These are phyloP conservation scores for Fusarium aywerte DNA, from an alignment of 2,329 filamentous ascomycete species.

Conservation along the genomic window DNA sequence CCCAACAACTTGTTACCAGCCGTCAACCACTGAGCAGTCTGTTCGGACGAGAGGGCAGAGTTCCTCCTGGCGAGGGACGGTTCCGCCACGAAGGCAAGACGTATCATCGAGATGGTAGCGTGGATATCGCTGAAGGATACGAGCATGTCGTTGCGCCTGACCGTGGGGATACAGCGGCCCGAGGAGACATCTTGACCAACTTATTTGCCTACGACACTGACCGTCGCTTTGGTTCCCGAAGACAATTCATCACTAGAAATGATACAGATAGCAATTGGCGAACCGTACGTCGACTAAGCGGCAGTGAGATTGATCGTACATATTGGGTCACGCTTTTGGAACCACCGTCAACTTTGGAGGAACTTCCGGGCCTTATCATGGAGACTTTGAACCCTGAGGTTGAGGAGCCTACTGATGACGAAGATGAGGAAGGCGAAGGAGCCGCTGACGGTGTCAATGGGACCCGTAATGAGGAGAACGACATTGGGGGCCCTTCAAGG, in stretches of 20 bases:
- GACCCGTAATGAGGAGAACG: constrained; percentile 40
- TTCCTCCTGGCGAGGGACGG: constrained; percentile 70
- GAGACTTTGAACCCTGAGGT: constrained; percentile 47
- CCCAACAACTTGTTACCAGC: constrained; percentile 78
- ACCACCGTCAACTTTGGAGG: constrained; percentile 57
- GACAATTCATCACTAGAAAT: constrained; percentile 45
- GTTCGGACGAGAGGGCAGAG: constrained; percentile 77
- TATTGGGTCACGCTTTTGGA: constrained; percentile 60
- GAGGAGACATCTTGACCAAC: constrained; percentile 69
- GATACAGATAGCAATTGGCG: constrained; percentile 53
- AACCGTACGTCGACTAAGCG: constrained; percentile 48
- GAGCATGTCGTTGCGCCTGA: constrained; percentile 68
- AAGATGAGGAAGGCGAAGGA: constrained; percentile 42
- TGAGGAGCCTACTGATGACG: constrained; percentile 46
- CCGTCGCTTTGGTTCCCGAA: constrained; percentile 45
- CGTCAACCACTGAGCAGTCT: constrained; percentile 79
- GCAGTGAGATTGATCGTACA: constrained; percentile 50
- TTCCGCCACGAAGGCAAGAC: constrained; percentile 72
- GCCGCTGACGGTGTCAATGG: constrained; percentile 42
- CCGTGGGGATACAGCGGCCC: constrained; percentile 67
- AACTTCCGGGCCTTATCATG: constrained; percentile 55
- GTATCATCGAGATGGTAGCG: constrained; percentile 70
- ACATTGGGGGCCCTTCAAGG: constrained; percentile 48
- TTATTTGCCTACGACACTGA: constrained; percentile 58
- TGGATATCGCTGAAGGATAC: constrained; percentile 70